Base-by-base conservation (phyloP, 495 filamentous ascomycete genomes). In the Podospora appendiculata region DNA sequence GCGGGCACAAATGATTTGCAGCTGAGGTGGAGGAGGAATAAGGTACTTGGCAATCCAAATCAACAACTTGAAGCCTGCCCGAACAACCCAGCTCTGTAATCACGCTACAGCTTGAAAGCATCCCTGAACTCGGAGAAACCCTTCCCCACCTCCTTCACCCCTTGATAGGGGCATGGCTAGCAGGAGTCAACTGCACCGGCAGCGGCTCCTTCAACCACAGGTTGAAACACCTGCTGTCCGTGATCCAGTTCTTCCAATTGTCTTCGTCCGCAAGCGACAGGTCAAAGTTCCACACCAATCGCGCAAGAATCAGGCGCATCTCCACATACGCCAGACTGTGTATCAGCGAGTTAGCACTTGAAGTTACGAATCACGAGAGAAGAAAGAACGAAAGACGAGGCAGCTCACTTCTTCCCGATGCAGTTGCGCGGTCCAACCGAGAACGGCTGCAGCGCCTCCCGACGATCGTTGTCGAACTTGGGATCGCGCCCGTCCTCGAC, bases 221-320 rank as follows among this genome's bases (percentile, higher is more conserved):
- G 13, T 35, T 49, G 14, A 44, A 63, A 0, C 11, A 6, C 34
- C 33, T 47, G 39, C 55, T 61, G 18, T 57, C 53, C 32, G 62
- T 58, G 1, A 64, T 39, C 10, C 60, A 56, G 56, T 61, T 64
- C 32, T 72, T 57, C 25, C 59, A 52, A 6, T 55, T 59, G 36
- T 54, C 59, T 36, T 48, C 35, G 17, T 72, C 62, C 1, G 50
- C 55, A 6, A 80, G 51, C 52, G 72, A 66, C 53, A 78, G 48
- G 43, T 81, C 75, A 54, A 77, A 82, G 43, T 65, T 71, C 62
- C 68, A 82, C 0, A 79, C 41, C 19, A 81, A 47, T 38, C 73
- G 75, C 0, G 76, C 64, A 0, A 84, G 53, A 18, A 82, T 70
- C 0, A 76, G 45, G 0, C 68, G 53, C 59, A 79, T 76, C 55